These are phyloP conservation scores for Symbiodinium pilosum DNA, from an alignment of 73 alveolate species.

Conservation along the genomic window DNA sequence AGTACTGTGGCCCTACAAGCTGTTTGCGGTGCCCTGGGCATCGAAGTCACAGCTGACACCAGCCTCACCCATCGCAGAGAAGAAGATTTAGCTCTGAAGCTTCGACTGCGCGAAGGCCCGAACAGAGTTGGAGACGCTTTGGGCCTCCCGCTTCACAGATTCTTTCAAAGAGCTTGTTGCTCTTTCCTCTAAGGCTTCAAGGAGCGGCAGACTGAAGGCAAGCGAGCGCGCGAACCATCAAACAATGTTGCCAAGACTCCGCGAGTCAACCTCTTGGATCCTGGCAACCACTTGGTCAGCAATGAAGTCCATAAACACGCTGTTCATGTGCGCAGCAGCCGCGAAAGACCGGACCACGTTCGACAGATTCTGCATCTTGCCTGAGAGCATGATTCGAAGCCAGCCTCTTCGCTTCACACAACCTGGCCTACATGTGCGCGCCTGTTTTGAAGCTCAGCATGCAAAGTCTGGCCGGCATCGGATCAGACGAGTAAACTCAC, in stretches of 20 bases:
- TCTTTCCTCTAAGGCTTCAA: no score
- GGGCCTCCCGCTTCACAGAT: neutral
- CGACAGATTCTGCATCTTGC: neutral
- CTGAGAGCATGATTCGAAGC: no score
- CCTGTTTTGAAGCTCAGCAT: no score
- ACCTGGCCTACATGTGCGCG: no score
- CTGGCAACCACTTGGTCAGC: neutral
- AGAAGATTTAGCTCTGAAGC: neutral
- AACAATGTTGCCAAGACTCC: neutral
- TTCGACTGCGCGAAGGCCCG: constrained; percentile 1
- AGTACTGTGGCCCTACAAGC: neutral
- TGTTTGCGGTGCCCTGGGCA: neutral
- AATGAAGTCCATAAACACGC: neutral
- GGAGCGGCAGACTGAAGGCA: neutral
- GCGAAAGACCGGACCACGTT: neutral
- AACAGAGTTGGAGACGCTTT: neutral
- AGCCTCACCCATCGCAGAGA: neutral
- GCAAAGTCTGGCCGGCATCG: no score
- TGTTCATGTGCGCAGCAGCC: neutral
- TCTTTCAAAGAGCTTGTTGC: no score
- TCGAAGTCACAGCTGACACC: neutral
- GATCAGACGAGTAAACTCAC: no score
- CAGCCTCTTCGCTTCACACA: no score
- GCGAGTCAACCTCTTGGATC: neutral
- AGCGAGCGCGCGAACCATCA: constrained; percentile 3